These are phyloP conservation scores for Penicillium sp. DNA, from an alignment of 2,329 filamentous ascomycete species.

Conservation along the genomic window DNA sequence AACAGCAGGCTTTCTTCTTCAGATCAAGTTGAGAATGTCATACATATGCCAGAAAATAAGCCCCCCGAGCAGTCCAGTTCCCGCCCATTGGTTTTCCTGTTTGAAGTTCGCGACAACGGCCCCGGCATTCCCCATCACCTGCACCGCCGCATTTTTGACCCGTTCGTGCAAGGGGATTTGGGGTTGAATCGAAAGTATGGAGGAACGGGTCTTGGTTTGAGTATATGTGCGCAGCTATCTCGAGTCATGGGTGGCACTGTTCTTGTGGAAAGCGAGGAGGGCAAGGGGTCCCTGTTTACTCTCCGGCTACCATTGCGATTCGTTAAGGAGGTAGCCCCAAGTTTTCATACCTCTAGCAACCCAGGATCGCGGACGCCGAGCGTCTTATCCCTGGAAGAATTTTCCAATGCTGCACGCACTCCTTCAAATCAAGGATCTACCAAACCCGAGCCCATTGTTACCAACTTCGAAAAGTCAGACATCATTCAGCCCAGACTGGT, in stretches of 20 bases:
- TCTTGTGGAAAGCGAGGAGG: slow-evolving; percentile 67
- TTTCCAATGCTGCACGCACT: slow-evolving; percentile 23
- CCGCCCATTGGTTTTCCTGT: slow-evolving; percentile 74
- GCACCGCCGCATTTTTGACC: slow-evolving; percentile 84
- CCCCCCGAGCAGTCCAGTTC: slow-evolving; percentile 53
- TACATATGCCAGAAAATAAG: background rate
- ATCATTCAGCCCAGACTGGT: slow-evolving; percentile 66
- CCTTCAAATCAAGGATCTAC: slow-evolving; percentile 23
- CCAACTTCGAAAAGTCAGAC: slow-evolving; percentile 55
- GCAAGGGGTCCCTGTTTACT: slow-evolving; percentile 75
- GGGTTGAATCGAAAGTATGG: slow-evolving; percentile 87
- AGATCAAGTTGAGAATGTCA: background rate
- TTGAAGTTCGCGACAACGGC: slow-evolving; percentile 84
- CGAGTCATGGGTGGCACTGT: slow-evolving; percentile 80
- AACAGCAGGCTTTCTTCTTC: background rate
- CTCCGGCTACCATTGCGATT: slow-evolving; percentile 80
- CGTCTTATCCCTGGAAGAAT: slow-evolving; percentile 27
- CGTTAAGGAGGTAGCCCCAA: slow-evolving; percentile 63
- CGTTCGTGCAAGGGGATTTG: slow-evolving; percentile 90
- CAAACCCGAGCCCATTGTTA: slow-evolving; percentile 27
- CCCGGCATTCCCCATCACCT: slow-evolving; percentile 78
- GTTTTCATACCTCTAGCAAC: slow-evolving; percentile 24
- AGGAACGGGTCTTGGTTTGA: slow-evolving; percentile 82
- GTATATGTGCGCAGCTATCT: slow-evolving; percentile 85
- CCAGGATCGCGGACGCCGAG: slow-evolving; percentile 35